Evolutionary conservation across 352 stramenopile genomes (phyloP), one percentile per base, ranked within the genome.

Genomic region (Globisporangium yorkense): DNA sequence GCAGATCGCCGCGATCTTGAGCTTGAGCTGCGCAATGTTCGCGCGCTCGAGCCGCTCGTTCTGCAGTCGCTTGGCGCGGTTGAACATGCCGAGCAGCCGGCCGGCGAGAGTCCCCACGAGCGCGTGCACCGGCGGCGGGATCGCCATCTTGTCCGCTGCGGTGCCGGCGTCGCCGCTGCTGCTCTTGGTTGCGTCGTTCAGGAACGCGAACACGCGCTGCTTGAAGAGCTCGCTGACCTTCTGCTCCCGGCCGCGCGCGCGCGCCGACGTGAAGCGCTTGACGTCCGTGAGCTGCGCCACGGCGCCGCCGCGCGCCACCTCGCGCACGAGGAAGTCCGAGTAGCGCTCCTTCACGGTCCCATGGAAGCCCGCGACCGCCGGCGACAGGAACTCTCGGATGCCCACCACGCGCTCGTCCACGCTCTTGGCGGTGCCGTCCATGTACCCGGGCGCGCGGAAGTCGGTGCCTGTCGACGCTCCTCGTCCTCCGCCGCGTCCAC

Each of bases 281-380:
- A 88, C 75, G 43, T 91, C 71, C 20, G 76, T 84, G 49, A 96
- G 73, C 20, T 54, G 66, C 57, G 83, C 83, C 45, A 94, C 68
- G 0, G 72, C 49, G 21, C 85, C 79, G 21, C 72, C 62, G 3
- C 77, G 59, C 15, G 77, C 70, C 49, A 97, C 80, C 55, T 97
- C 90, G 21, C 79, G 85, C 58, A 97, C 90, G 37, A 97, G 67
- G 72, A 97, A 97, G 66, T 97, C 90, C 58, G 88, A 96, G 70
- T 88, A 97, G 2, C 90, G 84, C 67, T 96, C 77, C 63, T 97
- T 97, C 57, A 91, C 84, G 20, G 88, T 72, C 7, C 88, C 88
- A 56, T 86, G 76, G 66, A 97, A 97, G 20, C 89, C 85, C 0
- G 55, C 50, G 21, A 89, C 71, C 27, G 87, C 68, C 10, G 81